Percentiles rank a stretch among this genome's conserved stretches.
Conservation (phyloP, 2,329 filamentous ascomycete genomes). For the Xylaria sp. region DNA sequence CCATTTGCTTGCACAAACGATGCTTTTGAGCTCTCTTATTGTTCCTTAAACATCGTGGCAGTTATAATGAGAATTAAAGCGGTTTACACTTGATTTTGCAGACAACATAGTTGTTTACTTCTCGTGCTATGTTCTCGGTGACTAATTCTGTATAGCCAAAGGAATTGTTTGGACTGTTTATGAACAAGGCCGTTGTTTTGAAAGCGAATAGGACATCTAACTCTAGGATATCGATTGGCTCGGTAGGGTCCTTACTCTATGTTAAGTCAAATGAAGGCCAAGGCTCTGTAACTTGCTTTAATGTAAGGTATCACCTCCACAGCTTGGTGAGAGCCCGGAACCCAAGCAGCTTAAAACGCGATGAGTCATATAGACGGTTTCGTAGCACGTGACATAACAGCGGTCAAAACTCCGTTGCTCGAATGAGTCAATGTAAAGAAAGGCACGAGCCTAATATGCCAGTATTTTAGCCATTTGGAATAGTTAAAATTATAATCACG, state of each 20-base stretch:
- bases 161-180: no score
- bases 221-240: no score
- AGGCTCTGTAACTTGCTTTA: neutral
- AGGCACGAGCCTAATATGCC: no score
- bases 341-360: neutral
- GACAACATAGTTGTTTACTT: neutral
- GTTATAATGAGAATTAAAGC: neutral
- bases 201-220: no score
- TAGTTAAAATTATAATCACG: neutral
- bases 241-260: neutral
- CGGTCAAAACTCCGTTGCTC: neutral
- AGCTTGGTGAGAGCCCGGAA: no score
- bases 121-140: no score
- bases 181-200: no score
- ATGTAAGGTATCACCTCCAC: neutral
- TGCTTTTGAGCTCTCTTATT: neutral
- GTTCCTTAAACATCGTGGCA: neutral
- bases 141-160: no score
- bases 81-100: no score
- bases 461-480: neutral
- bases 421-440: neutral
- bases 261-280: neutral
- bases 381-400: neutral
- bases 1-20: neutral
- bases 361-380: neutral